A percentile compares a stretch with the other conserved stretches of the same genome.
phyloP scores from a whole-genome alignment of 208 protist genomes.

The Trypanosoma caninum region DNA sequence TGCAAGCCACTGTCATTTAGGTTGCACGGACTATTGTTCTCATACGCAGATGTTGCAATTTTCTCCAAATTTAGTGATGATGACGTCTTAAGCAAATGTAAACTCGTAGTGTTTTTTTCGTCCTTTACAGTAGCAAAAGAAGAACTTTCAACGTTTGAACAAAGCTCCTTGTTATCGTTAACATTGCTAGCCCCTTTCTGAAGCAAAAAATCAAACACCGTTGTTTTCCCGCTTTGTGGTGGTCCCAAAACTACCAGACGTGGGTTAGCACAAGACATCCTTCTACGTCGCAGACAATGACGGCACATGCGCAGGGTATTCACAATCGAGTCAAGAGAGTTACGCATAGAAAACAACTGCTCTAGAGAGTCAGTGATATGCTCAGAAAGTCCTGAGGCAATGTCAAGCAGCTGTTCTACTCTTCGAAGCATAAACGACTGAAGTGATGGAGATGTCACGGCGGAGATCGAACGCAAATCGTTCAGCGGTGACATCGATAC shows the following conservation, averaged over 20 bases:
- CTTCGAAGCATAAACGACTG: neutral
- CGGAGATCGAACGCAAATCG: neutral
- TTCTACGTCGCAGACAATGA: neutral
- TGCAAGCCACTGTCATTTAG: no score
- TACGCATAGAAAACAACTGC: slow-evolving; percentile 39
- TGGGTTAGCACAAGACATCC: neutral
- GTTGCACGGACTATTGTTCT: no score
- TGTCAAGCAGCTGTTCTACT: slow-evolving; percentile 17
- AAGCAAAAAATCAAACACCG: slow-evolving; percentile 23
- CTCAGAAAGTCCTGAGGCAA: slow-evolving; percentile 23
- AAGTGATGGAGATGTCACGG: neutral
- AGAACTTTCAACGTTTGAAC: no score
- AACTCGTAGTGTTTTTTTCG: no score
- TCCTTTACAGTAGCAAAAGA: no score
- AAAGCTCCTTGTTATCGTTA: no score
- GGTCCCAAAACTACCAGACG: slow-evolving; percentile 23
- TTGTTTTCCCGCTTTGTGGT: slow-evolving; percentile 8
- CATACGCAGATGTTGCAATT: no score
- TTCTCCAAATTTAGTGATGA: no score
- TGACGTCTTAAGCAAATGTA: no score
- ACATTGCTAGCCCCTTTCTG: neutral
- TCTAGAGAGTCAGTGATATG: slow-evolving; percentile 53
- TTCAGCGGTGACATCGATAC: neutral
- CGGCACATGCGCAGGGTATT: slow-evolving; percentile 26
- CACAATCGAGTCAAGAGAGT: slow-evolving; percentile 27